These are phyloP conservation scores for Pneumocystis sp. DNA, from an alignment of 1,139 yeast genomes.

Conservation along the genomic window DNA sequence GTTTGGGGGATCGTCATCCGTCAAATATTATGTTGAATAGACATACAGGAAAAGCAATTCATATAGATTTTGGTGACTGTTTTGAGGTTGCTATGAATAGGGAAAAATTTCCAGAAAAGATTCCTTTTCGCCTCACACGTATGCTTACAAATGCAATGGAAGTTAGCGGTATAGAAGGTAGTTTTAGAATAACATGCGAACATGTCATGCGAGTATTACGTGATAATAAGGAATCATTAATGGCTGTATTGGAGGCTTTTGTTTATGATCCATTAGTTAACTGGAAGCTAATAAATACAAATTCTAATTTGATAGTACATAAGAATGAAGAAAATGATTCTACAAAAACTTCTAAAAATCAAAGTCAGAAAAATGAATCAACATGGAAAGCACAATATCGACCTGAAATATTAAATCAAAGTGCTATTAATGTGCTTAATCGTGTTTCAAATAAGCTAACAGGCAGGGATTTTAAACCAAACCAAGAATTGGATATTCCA, in stretches of 20 bases:
- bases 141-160: conserved; percentile 99
- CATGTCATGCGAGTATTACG: conserved; percentile 91
- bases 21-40: conserved; percentile 91
- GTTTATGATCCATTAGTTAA: conserved; percentile 96
- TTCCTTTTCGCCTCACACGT: conserved; percentile 89
- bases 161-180: conserved; percentile 96
- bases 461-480: conserved; percentile 78
- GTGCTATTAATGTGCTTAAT: conserved; percentile 80
- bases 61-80: conserved; percentile 98
- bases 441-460: conserved; percentile 84
- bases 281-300: conserved; percentile 61
- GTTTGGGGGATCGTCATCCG: conserved; percentile 96
- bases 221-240: conserved; percentile 84
- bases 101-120: conserved; percentile 95
- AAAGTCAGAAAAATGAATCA: conserved; percentile 3
- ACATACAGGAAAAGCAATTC: conserved; percentile 85
- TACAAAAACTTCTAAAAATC: conserved; percentile 1
- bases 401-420: conserved; percentile 68
- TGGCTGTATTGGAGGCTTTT: conserved; percentile 97
- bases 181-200: conserved; percentile 90
- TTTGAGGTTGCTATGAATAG: conserved; percentile 94
- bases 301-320: conserved; percentile 46
- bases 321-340: conserved; percentile 50
- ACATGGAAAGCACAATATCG: conserved; percentile 58
- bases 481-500: conserved; percentile 59